Percentiles rank a stretch among this genome's conserved stretches.
Evolutionary conservation across 78 protist species (phyloP).

Genomic region (Planoprotostelium fungivorum): DNA sequence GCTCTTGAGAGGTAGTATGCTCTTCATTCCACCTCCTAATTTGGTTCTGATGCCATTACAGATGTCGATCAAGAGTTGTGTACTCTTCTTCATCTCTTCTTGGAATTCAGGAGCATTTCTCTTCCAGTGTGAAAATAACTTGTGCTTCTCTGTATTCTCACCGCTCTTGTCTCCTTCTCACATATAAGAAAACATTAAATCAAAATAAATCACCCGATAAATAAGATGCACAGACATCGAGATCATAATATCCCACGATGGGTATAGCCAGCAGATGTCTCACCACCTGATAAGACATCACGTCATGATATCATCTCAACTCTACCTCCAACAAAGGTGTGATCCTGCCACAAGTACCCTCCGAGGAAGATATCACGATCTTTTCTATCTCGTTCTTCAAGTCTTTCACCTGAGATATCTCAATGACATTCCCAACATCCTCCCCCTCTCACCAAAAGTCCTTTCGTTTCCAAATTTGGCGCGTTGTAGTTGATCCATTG

Average conservation of each 20-base stretch:
- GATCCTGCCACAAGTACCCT: neutral
- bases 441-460: neutral
- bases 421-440: no score
- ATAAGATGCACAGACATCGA: neutral
- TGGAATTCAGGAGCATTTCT: neutral
- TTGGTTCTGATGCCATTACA: neutral
- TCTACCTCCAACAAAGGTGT: neutral
- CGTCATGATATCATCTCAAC: neutral
- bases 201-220: neutral
- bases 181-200: neutral
- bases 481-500: neutral
- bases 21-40: neutral
- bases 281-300: neutral
- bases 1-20: neutral
- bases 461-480: neutral
- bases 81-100: neutral
- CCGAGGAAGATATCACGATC: neutral
- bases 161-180: neutral
- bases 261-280: neutral
- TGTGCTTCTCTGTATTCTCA: no score
- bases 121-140: neutral
- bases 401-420: neutral
- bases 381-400: neutral
- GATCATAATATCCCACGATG: neutral
- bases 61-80: neutral